Percentiles rank a stretch among this genome's conserved stretches.
Conservation (phyloP, 768 basidiomycete species). For the Russula compacta region DNA sequence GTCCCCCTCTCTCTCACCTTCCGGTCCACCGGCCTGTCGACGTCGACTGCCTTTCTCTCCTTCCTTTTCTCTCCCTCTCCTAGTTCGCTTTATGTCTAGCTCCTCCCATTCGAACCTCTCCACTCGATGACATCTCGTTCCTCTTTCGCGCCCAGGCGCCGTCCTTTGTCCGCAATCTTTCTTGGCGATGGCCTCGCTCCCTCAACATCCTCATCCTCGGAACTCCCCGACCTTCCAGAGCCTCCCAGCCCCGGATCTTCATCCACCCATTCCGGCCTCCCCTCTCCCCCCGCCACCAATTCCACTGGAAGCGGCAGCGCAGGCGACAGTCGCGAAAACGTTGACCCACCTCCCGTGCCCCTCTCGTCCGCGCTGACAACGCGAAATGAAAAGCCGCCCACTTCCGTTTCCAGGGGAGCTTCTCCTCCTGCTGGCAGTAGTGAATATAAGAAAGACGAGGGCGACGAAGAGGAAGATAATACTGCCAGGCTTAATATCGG, state of each 20-base stretch:
- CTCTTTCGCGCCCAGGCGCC: conserved; percentile 33
- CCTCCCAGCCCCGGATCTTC: conserved; percentile 54
- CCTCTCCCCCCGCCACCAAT: conserved; percentile 79
- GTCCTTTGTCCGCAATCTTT: conserved; percentile 56
- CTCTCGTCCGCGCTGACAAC: conserved; percentile 28
- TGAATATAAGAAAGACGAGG: conserved; percentile 42
- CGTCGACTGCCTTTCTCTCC: not conserved
- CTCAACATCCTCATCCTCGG: conserved; percentile 27
- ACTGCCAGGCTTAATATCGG: conserved; percentile 40
- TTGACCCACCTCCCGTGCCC: conserved; percentile 30
- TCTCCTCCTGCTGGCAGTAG: conserved; percentile 31
- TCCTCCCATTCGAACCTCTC: conserved; percentile 1
- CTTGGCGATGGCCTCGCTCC: conserved; percentile 34
- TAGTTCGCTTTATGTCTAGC: conserved; percentile 16
- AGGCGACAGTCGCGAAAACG: conserved; percentile 30
- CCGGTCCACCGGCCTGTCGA: not conserved
- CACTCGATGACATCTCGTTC: conserved; percentile 45
- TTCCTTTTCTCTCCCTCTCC: not conserved
- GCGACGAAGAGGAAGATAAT: conserved; percentile 50
- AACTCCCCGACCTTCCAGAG: conserved; percentile 43
- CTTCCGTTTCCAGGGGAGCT: conserved; percentile 21
- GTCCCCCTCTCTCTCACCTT: not conserved
- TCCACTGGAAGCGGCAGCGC: conserved; percentile 62
- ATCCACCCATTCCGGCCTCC: conserved; percentile 54
- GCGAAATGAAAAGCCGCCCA: conserved; percentile 31